Conservation (phyloP, 306 rosid genomes). For the Medicago lupulina region DNA sequence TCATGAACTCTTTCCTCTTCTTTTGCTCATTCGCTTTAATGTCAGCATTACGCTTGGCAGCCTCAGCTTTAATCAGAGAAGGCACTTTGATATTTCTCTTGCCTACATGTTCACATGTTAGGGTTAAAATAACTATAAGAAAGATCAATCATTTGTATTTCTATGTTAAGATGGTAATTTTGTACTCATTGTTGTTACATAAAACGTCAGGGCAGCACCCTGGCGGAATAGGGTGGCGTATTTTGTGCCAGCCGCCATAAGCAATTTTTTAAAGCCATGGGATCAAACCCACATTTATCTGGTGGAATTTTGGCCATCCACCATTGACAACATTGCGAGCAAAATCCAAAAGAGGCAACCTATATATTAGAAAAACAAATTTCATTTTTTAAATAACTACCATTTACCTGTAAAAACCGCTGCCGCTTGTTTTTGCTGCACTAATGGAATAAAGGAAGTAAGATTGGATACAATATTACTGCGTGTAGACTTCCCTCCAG, state of each 20-base stretch:
- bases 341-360: constrained; percentile 20
- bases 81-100: constrained; percentile 90
- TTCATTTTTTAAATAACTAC: constrained; percentile 2
- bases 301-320: background rate
- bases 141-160: background rate
- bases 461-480: constrained; percentile 76
- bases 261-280: background rate
- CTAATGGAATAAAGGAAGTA: constrained; percentile 91
- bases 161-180: background rate
- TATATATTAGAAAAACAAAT: constrained; percentile 25
- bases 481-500: constrained; percentile 54
- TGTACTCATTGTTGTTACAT: background rate
- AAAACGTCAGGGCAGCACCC: background rate
- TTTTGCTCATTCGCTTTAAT: constrained; percentile 92
- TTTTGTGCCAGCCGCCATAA: background rate
- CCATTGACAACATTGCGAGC: background rate
- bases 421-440: constrained; percentile 90
- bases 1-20: constrained; percentile 82
- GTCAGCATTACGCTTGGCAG: constrained; percentile 78
- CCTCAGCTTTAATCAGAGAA: constrained; percentile 90
- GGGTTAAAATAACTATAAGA: constrained; percentile 5
- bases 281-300: background rate
- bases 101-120: constrained; percentile 55
- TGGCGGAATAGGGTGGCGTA: background rate
- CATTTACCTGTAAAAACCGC: constrained; percentile 70